Percentiles rank a stretch among this genome's conserved stretches.
phyloP scores from a whole-genome alignment of 1,284 basidiomycete species.

The Irpex sp. region DNA sequence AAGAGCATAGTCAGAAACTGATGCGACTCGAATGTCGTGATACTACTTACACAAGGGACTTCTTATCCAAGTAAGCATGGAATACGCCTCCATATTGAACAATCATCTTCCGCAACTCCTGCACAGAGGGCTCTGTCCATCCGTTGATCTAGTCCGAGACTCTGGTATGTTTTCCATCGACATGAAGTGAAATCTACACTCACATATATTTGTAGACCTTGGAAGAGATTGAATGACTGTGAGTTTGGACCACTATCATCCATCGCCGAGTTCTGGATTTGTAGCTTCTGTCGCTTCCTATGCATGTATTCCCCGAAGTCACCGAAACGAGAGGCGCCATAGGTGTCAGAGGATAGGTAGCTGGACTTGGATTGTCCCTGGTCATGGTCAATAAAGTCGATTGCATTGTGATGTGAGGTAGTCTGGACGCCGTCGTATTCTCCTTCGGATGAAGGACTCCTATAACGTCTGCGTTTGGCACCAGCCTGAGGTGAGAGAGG shows the following conservation, averaged over 20 bases:
- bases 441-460: slow-evolving; percentile 2
- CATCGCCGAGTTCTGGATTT: slow-evolving; percentile 77
- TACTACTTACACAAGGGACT: slow-evolving; percentile 61
- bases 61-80: slow-evolving; percentile 82
- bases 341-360: slow-evolving; percentile 42
- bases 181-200: slow-evolving; percentile 9
- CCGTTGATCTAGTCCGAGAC: slow-evolving; percentile 72
- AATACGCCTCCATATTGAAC: slow-evolving; percentile 82
- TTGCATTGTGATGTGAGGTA: slow-evolving; percentile 14
- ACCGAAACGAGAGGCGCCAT: slow-evolving; percentile 80
- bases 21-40: no score
- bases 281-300: slow-evolving; percentile 87
- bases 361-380: slow-evolving; percentile 4
- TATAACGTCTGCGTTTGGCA: slow-evolving; percentile 20
- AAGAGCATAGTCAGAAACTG: no score
- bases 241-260: slow-evolving; percentile 26
- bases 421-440: slow-evolving; percentile 19
- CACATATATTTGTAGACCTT: slow-evolving; percentile 78
- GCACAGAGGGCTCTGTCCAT: slow-evolving; percentile 84
- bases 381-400: slow-evolving; percentile 18
- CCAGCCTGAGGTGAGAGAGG: slow-evolving; percentile 13
- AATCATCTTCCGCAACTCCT: slow-evolving; percentile 80
- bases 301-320: slow-evolving; percentile 86
- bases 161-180: neutral
- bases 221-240: slow-evolving; percentile 48